Percentiles rank a stretch among this genome's conserved stretches.
These are phyloP conservation scores for Picocystis salinarum DNA, from an alignment of 139 green algal species.

Conservation along the genomic window DNA sequence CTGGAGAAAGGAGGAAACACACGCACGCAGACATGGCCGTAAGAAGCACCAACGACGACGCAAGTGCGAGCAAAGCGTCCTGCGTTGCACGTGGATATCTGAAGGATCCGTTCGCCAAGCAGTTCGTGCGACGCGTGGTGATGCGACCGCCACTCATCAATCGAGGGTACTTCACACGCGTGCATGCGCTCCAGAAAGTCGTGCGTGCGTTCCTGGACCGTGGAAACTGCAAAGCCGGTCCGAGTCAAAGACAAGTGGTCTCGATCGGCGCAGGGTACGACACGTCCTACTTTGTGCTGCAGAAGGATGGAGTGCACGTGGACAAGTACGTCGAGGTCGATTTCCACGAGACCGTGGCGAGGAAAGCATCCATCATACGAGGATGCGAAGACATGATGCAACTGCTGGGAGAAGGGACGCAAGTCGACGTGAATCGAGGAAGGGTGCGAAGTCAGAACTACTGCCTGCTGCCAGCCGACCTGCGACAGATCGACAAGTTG, in stretches of 20 bases:
- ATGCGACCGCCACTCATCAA: slow-evolving; percentile 66
- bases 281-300: slow-evolving; percentile 60
- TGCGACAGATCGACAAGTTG: slow-evolving; percentile 28
- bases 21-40: no score
- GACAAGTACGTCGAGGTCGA: slow-evolving; percentile 48
- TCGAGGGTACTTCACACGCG: slow-evolving; percentile 58
- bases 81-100: slow-evolving; percentile 63
- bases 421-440: not conserved
- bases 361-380: not conserved
- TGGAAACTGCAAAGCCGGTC: not conserved
- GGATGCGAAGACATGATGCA: slow-evolving; percentile 1
- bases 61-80: no score
- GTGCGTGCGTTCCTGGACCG: slow-evolving; percentile 34
- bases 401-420: not conserved
- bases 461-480: slow-evolving; percentile 38
- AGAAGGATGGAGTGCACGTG: slow-evolving; percentile 1
- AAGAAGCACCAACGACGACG: no score
- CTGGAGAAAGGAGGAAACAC: no score
- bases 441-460: slow-evolving; percentile 20
- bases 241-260: slow-evolving; percentile 34
- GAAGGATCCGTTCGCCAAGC: slow-evolving; percentile 51
- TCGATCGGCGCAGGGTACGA: slow-evolving; percentile 67
- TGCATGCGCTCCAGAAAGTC: slow-evolving; percentile 32
- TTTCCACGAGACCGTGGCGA: slow-evolving; percentile 28
- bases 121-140: slow-evolving; percentile 40